Evolutionary conservation across 73 alveolate genomes (phyloP).

Genomic region (Tetrahymena borealis): DNA sequence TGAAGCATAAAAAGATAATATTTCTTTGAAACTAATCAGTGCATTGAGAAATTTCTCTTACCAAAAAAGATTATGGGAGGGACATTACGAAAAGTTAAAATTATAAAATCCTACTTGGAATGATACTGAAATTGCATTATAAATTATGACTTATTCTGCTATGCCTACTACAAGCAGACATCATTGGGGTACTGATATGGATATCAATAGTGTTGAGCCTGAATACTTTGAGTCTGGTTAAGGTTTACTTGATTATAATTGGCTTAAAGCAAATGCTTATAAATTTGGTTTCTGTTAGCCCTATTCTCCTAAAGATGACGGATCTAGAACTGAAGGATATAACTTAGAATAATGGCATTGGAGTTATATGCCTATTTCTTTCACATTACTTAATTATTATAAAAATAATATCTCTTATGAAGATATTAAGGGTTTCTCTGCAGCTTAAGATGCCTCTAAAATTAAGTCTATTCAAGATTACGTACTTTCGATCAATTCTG

Average conservation of each 20-base stretch:
- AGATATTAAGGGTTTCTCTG: background rate
- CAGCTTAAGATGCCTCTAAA: background rate
- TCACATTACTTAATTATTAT: background rate
- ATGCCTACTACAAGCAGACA: background rate
- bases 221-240: background rate
- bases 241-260: background rate
- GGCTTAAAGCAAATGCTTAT: background rate
- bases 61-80: background rate
- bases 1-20: background rate
- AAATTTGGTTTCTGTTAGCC: background rate
- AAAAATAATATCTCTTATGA: background rate
- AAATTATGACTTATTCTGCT: background rate
- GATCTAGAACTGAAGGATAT: background rate
- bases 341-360: background rate
- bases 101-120: background rate
- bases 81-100: background rate
- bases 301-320: background rate
- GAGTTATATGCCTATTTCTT: background rate
- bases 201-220: background rate
- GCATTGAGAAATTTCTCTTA: background rate
- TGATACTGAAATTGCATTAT: background rate
- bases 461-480: background rate
- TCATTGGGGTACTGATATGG: conserved; percentile 1
- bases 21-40: background rate
- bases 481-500: background rate